Base-by-base conservation (phyloP, 2,329 filamentous ascomycete genomes). In the Harringtonia aguacate region DNA sequence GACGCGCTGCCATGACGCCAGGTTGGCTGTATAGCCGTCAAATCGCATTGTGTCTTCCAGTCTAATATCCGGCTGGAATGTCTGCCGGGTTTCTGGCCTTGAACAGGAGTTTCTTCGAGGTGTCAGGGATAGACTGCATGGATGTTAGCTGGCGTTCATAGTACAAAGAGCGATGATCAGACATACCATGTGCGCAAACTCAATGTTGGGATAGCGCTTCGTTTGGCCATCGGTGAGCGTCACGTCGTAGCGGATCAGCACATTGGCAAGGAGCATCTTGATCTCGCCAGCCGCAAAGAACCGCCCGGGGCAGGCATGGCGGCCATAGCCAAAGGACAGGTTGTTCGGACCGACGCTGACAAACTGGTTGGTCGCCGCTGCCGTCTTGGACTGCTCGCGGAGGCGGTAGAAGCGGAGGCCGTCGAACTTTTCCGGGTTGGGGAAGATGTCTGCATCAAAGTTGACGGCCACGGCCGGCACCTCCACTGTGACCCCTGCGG, bases 401-500 rank as follows among this genome's bases (percentile, higher is more conserved):
- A 62, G 45, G 31, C 58, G 58, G 54, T 56, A 61, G 52, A 65
- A 67, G 9, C 66, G 60, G 37, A 64, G 53, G 3, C 58, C 58
- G 46, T 67, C 61, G 50, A 67, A 68, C 22, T 49, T 47, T 13
- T 62, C 54, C 0, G 66, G 57, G 37, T 64, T 48, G 0, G 58
- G 52, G 48, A 62, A 64, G 39, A 60, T 50, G 2, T 58, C 58
- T 9, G 59, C 52, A 50, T 72, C 68, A 4, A 51, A 52, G 39
- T 56, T 58, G 46, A 66, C 51, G 24, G 59, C 62, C 17, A 59
- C 55, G 13, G 59, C 48, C 0, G 68, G 61, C 0, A 67, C 56
- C 46, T 71, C 62, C 28, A 72, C 59, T n/a, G 61, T 58, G 7
- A 63, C 62, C 24, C 67, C 68, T 2, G 61, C 57, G 0, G 68